phyloP scores from a whole-genome alignment of 495 filamentous ascomycete species.

The Aspergillus cristatus region DNA sequence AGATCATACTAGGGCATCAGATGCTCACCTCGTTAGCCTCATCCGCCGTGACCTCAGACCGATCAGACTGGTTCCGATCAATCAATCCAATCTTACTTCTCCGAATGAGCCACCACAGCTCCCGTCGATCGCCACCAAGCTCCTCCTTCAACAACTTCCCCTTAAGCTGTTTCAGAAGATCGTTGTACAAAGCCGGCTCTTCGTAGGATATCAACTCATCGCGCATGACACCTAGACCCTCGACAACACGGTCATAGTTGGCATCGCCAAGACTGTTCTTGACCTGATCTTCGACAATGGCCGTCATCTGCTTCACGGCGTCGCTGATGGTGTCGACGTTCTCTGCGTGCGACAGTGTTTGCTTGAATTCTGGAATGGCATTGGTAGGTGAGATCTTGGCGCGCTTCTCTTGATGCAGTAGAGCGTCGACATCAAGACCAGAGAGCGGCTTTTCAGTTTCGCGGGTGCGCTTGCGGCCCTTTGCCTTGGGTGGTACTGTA shows the following conservation, averaged over 20 bases:
- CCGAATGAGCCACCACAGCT: constrained; percentile 73
- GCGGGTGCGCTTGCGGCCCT: constrained; percentile 58
- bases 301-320: constrained; percentile 64
- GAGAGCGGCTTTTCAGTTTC: constrained; percentile 78
- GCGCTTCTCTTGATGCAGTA: constrained; percentile 55
- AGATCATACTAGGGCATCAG: neutral
- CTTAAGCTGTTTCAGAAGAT: constrained; percentile 63
- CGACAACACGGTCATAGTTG: constrained; percentile 65
- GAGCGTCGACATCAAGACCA: constrained; percentile 74
- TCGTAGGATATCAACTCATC: constrained; percentile 70
- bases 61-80: constrained; percentile 47
- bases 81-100: constrained; percentile 64
- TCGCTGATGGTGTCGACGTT: constrained; percentile 53
- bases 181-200: constrained; percentile 69
- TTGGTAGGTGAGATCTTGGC: constrained; percentile 66
- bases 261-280: constrained; percentile 63
- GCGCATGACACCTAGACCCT: constrained; percentile 67
- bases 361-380: constrained; percentile 87
- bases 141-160: constrained; percentile 57
- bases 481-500: constrained; percentile 76
- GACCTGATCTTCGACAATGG: constrained; percentile 60
- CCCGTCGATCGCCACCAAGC: constrained; percentile 70
- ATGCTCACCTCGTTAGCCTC: constrained; percentile 53
- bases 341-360: constrained; percentile 55
- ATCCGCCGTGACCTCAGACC: constrained; percentile 54